Evolutionary conservation across 2,329 filamentous ascomycete genomes (phyloP).

Genomic region (Bisporella sp.): DNA sequence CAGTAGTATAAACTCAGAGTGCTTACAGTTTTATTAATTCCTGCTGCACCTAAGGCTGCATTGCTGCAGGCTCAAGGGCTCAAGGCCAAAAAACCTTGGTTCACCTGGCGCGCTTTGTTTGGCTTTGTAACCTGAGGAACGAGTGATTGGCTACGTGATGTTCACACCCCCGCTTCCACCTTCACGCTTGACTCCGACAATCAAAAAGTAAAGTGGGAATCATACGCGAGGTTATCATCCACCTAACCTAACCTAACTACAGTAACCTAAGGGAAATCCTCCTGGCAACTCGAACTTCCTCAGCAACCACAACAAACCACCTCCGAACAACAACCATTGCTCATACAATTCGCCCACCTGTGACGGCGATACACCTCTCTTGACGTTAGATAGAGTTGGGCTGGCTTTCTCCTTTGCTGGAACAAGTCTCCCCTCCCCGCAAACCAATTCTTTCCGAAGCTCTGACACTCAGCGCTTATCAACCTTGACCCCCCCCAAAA

Average conservation of each 20-base stretch:
- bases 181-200: not conserved
- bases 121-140: not conserved
- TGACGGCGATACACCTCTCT: not conserved
- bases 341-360: not conserved
- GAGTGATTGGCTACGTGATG: not conserved
- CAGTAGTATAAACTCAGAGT: too few relatives aligned
- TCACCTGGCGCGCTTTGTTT: not conserved
- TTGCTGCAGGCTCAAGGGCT: too few relatives aligned
- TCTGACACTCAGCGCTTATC: slow-evolving; percentile 7
- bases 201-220: not conserved
- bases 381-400: slow-evolving; percentile 4
- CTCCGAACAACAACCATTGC: slow-evolving; percentile 3
- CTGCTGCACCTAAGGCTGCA: too few relatives aligned
- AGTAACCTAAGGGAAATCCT: slow-evolving; percentile 1
- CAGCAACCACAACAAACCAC: not conserved
- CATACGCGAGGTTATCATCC: not conserved
- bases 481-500: slow-evolving; percentile 6
- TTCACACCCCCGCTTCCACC: not conserved
- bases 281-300: not conserved
- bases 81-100: too few relatives aligned
- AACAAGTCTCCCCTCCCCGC: slow-evolving; percentile 1
- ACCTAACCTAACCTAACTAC: not conserved
- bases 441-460: slow-evolving; percentile 3
- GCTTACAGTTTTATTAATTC: too few relatives aligned
- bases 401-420: slow-evolving; percentile 10